Percentiles rank a stretch among this genome's conserved stretches.
phyloP scores from a whole-genome alignment of 306 rosid genomes.

The Cicer judaicum region DNA sequence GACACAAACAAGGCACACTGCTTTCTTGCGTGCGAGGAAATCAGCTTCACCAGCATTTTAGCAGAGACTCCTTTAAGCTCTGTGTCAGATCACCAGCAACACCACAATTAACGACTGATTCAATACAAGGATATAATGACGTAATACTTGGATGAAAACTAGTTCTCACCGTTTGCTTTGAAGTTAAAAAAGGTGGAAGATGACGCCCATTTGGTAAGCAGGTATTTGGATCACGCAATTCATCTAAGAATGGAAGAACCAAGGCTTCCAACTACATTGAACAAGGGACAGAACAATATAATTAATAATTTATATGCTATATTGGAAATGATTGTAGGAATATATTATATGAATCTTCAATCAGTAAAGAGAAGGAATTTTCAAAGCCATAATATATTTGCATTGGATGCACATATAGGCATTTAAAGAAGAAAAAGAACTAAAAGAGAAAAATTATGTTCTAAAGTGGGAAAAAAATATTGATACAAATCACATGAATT shows the following conservation, averaged over 20 bases:
- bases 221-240: conserved; percentile 78
- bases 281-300: conserved; percentile 11
- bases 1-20: conserved; percentile 68
- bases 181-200: conserved; percentile 87
- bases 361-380: neutral
- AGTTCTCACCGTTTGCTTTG: conserved; percentile 67
- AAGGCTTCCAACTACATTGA: conserved; percentile 75
- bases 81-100: conserved; percentile 48
- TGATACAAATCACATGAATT: conserved; percentile 8
- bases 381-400: conserved; percentile 4
- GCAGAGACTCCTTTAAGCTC: conserved; percentile 77
- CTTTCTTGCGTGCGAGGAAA: conserved; percentile 79
- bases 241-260: conserved; percentile 81
- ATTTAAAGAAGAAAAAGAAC: neutral
- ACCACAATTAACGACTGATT: conserved; percentile 10
- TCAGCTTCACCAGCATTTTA: conserved; percentile 72
- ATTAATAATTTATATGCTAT: conserved; percentile 11
- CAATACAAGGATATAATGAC: neutral
- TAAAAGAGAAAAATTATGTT: too few relatives aligned
- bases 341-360: neutral
- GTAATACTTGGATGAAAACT: neutral
- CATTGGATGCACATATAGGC: conserved; percentile 1
- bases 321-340: neutral
- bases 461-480: neutral
- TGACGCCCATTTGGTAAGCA: conserved; percentile 81